Evolutionary conservation across 2,329 filamentous ascomycete species (phyloP), one percentile per base, ranked within the genome.

Genomic region (Bipolaris sorokiniana): DNA sequence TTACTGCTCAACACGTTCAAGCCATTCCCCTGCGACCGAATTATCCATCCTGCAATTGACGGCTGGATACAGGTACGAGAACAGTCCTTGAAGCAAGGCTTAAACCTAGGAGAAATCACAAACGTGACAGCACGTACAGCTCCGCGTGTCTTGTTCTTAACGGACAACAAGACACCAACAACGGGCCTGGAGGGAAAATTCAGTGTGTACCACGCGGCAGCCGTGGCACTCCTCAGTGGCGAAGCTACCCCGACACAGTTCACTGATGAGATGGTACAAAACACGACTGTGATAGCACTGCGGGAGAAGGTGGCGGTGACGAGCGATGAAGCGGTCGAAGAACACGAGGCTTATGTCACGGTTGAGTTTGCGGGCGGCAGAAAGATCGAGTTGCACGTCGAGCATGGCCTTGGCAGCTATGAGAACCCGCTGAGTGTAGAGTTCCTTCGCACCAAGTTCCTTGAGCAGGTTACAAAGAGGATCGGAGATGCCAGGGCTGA

Each of bases 11-110:
- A 85, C 59, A 79, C 81, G 1, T 85, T 85, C 72, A 85, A 86
- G 65, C 83, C 83, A 0, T 86, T 82, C 58, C 83, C 83, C 0
- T 85, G 83, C 66, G 83, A 83, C 1, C 84, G 85, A 57, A 82
- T 85, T 0, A 82, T 84, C 59, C 83, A 86, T 66, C 82, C 83
- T 1, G 76, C 80, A 3, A 85, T 86, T 54, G 83, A 86, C 65
- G 82, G 72, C 2, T 81, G 79, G 58, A 79, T 80, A 13, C 80
- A 82, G 61, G 62, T 84, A 13, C 77, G 80, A 62, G 64, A 72
- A 1, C 70, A 82, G 48, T 67, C 79, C 38, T 46, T 66, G 11
- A 48, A 62, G 10, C 61, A 74, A 37, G 74, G 71, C 0, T 62
- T 77, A 3, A 48, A 66, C 13, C 40, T 73, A 0, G 44, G 70